Evolutionary conservation across 805 yeast species (phyloP), one percentile per base, ranked within the genome.

Genomic region (Kodamaea fukazawae): DNA sequence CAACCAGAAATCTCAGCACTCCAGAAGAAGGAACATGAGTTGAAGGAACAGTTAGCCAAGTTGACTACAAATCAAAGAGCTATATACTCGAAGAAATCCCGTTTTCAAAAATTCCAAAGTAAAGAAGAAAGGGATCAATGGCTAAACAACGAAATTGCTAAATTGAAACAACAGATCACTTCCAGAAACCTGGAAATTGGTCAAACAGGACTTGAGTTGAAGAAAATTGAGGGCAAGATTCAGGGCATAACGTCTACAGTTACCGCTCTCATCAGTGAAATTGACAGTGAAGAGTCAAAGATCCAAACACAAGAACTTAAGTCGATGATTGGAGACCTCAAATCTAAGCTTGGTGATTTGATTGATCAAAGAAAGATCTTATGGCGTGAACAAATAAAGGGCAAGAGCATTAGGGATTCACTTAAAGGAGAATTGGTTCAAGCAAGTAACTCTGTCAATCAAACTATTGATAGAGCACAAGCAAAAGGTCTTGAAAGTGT

Each of bases 351-450:
- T 34, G 58, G 65, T 14, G 60, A 55, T 2, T 67, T 78, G 18
- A 70, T 76, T 9, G 96, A 88, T 51, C 72, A 78, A 44, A 75
- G 95, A 50, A 88, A 85, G 54, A 63, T 61, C 7, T 61, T 83
- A 8, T 87, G 96, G 95, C 76, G 96, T 53, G 80, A 81, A 15
- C 93, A 87, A 49, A 79, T 85, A 35, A 79, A 78, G 49, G 60
- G 75, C 29, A 76, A 74, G 44, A 73, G 83, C n/a, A 62, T 79
- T 11, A 54, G 71, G 9, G 81, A 77, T 31, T 73, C 83, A 2
- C 61, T 80, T 9, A 64, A 67, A 8, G 75, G 75, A 34, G 86
- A 81, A 30, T 70, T 81, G 9, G 68, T 65, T 16, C 63, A 61
- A 32, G 81, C 87, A 2, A 81, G 78, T 46, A 75, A 84, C 46